Base-by-base conservation (phyloP, 768 basidiomycete genomes). In the Pleurotus pulmonarius region DNA sequence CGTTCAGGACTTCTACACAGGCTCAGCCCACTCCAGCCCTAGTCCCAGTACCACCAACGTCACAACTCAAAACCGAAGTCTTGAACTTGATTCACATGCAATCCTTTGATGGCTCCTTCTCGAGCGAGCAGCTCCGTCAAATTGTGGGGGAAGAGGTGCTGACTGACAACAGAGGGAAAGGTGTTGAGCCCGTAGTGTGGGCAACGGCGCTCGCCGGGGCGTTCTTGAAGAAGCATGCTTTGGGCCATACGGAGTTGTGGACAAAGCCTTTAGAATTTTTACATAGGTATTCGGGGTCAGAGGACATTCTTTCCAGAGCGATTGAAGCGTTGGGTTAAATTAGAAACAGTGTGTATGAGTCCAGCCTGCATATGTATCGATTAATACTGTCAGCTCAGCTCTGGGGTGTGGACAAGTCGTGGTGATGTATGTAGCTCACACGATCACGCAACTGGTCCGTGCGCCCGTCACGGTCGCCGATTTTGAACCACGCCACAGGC, bases 101-200 rank as follows among this genome's bases (percentile, higher is more conserved):
- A 67, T 46, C 58, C 2, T 71, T 72, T 24, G 77, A 83, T 51
- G 84, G 84, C 0, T 81, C 81, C 1, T 85, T 81, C 64, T n/a
- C 61, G 6, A 60, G 69, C 29, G 60, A 71, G 3, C 40, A 61
- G 0, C 65, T 82, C 5, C 60, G 59, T 0, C 48, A 8, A 12
- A 63, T 83, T 37, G 68, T 81, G 4, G 79, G 80, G 5, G 52
- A 63, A 0, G 58, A 56, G 0, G 69, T 71, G 1, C 47, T 77
- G 3, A 57, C 63, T 7, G 72, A 75, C 58, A 69, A 65, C 1
- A 62, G 55, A 13, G 68, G 65, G 4, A 47, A 66, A 15, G 61
- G 63, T n/a, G 64, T 71, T 5, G 74, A 76, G 45, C 63, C 53
- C 18, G 67, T 49, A 8, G 58, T 77, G 7, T 85, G 83, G 83